phyloP scores from a whole-genome alignment of 179 eudicot genomes.

The Monotropa hypopitys region DNA sequence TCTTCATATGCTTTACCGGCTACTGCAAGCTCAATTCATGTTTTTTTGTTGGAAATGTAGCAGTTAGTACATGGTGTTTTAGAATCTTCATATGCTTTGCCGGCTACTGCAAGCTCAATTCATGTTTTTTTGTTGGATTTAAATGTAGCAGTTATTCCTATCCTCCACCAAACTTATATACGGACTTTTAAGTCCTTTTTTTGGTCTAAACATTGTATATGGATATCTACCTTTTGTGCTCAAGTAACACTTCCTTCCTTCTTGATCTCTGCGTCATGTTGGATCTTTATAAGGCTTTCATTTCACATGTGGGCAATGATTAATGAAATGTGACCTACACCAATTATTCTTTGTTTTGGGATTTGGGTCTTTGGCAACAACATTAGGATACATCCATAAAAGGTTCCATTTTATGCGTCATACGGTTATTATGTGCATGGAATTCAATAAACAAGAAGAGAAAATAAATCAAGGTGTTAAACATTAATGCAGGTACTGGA shows the following conservation, averaged over 20 bases:
- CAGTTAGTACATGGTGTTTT: background rate
- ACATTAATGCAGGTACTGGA: conserved; percentile 56
- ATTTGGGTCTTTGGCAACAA: background rate
- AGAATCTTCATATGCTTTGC: background rate
- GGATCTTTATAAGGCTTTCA: background rate
- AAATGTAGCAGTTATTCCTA: background rate
- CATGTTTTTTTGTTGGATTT: background rate
- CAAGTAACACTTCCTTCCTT: background rate
- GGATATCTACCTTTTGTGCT: background rate
- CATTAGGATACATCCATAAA: background rate
- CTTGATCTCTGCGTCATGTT: background rate
- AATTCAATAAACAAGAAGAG: background rate
- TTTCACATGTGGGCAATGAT: background rate
- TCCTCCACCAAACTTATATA: background rate
- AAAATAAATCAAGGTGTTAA: background rate
- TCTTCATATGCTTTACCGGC: background rate
- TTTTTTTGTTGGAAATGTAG: background rate
- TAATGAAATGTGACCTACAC: background rate
- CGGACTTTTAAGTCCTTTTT: background rate
- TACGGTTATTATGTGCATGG: background rate
- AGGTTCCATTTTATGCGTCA: background rate
- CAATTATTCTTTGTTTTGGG: background rate
- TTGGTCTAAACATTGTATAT: background rate
- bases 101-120: background rate
- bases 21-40: background rate